A percentile compares a stretch with the other conserved stretches of the same genome.
Evolutionary conservation across 1,284 basidiomycete genomes (phyloP).

Genomic region (Microbotryum intermedium): DNA sequence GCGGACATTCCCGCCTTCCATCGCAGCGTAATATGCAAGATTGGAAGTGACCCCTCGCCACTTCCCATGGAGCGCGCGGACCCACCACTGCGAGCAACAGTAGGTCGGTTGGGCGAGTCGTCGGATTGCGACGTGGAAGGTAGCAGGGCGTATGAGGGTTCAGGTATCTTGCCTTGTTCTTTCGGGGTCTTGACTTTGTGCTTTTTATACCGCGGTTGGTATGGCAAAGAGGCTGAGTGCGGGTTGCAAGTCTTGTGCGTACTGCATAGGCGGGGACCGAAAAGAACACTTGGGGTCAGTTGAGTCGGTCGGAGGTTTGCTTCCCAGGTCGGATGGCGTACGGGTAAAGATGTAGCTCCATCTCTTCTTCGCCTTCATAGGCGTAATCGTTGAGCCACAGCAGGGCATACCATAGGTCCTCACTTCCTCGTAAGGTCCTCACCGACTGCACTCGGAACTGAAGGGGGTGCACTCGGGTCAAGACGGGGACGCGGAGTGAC

Average conservation of each 20-base stretch:
- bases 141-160: not conserved
- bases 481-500: not conserved
- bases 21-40: not conserved
- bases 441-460: not conserved
- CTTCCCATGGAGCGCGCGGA: too few species aligned
- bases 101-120: not conserved
- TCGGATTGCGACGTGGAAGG: not conserved
- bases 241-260: too few species aligned
- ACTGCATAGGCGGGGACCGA: too few species aligned
- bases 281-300: not conserved
- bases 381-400: not conserved
- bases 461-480: not conserved
- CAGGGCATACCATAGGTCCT: not conserved
- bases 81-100: not conserved
- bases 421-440: not conserved
- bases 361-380: not conserved
- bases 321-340: not conserved
- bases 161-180: not conserved
- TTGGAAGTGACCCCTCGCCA: not conserved
- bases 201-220: too few species aligned
- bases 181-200: too few species aligned
- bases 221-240: too few species aligned
- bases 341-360: not conserved
- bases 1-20: slow-evolving; percentile 7
- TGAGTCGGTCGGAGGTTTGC: not conserved